Conservation (phyloP, 2,329 filamentous ascomycete species). For the Pyrenophora tritici-repentis region DNA sequence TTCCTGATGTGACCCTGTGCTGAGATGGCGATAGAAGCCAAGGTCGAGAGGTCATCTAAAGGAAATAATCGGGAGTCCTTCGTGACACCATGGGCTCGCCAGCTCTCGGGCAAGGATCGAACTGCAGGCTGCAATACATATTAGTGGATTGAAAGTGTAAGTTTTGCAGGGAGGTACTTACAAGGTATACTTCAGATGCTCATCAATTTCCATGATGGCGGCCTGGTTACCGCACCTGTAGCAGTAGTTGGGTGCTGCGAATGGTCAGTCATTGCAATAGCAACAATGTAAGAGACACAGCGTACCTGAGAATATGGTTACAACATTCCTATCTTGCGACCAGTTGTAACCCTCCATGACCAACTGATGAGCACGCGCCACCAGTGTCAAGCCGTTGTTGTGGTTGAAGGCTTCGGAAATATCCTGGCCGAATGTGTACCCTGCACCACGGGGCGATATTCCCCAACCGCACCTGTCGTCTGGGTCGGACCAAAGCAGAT, state of each 20-base stretch:
- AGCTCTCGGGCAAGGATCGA: conserved; percentile 95
- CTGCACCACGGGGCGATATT: conserved; percentile 90
- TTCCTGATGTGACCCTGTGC: conserved; percentile 13
- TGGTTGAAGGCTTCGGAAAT: conserved; percentile 99
- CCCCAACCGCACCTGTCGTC: conserved; percentile 97
- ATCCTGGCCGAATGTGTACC: conserved; percentile 94
- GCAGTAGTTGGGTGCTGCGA: conserved; percentile 72
- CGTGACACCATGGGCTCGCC: conserved; percentile 97
- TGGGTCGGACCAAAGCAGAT: conserved; percentile 83
- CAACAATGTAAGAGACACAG: not conserved
- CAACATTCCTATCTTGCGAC: conserved; percentile 97
- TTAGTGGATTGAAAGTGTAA: conserved; percentile 23
- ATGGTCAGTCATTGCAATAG: conserved; percentile 33
- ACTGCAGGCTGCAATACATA: conserved; percentile 78
- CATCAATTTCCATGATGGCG: conserved; percentile 99
- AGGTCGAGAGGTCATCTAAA: conserved; percentile 56
- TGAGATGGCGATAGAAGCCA: conserved; percentile 27
- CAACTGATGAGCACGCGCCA: conserved; percentile 94
- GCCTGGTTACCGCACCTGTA: conserved; percentile 99
- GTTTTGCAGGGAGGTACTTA: conserved; percentile 60
- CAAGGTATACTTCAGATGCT: conserved; percentile 99
- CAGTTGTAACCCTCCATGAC: conserved; percentile 99
- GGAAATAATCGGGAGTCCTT: conserved; percentile 98
- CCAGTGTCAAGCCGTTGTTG: conserved; percentile 95
- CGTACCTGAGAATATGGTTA: conserved; percentile 89